phyloP scores from a whole-genome alignment of 2,329 filamentous ascomycete genomes.

The Neofusicoccum umdonicola region DNA sequence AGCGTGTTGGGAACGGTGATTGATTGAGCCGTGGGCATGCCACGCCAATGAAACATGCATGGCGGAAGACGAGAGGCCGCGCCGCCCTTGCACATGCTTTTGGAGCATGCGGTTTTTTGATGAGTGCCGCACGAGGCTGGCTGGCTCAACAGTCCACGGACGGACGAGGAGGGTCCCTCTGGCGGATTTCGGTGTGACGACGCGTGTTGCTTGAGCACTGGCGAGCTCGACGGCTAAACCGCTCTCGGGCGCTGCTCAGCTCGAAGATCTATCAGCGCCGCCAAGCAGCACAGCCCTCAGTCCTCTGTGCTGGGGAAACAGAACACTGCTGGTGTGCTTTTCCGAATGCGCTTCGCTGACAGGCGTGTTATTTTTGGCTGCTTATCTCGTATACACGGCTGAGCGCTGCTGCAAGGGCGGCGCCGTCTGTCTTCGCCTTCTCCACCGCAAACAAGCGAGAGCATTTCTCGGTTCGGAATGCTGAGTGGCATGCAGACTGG shows the following conservation, averaged over 20 bases:
- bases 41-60: constrained; percentile 11
- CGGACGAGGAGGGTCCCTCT: neutral
- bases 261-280: neutral
- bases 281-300: constrained; percentile 1
- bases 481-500: neutral
- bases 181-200: constrained; percentile 5
- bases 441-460: constrained; percentile 5
- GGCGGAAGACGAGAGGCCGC: neutral
- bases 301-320: neutral
- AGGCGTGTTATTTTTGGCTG: constrained; percentile 4
- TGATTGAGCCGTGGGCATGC: neutral
- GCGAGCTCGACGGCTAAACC: constrained; percentile 1
- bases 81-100: constrained; percentile 15
- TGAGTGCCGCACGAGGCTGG: neutral
- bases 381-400: constrained; percentile 7
- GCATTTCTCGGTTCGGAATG: constrained; percentile 10
- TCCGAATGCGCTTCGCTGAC: neutral
- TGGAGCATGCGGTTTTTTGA: neutral
- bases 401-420: constrained; percentile 7
- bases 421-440: constrained; percentile 1
- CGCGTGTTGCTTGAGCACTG: neutral
- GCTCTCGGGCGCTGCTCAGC: neutral
- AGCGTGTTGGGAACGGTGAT: neutral
- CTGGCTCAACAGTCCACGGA: neutral
- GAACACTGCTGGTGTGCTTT: neutral